phyloP scores from a whole-genome alignment of 2,329 filamentous ascomycete species.

The Cryphonectria parasitica region DNA sequence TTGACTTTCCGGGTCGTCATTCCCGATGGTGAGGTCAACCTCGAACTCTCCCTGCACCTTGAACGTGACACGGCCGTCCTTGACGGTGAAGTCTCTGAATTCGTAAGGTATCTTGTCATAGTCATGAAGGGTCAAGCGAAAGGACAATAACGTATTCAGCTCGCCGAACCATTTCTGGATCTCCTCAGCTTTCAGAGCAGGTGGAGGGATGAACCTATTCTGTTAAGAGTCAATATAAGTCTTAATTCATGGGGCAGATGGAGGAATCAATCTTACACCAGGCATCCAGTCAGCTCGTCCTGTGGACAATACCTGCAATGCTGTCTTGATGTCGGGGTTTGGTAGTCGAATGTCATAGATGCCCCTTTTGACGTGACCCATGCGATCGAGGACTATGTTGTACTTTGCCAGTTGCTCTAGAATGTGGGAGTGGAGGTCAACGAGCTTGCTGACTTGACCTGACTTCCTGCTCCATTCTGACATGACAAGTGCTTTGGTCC shows the following conservation, averaged over 20 bases:
- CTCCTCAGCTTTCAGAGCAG: constrained; percentile 70
- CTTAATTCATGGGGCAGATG: constrained; percentile 38
- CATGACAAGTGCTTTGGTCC: constrained; percentile 90
- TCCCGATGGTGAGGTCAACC: constrained; percentile 86
- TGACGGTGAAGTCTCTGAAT: constrained; percentile 77
- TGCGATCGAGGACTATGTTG: constrained; percentile 60
- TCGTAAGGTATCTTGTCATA: constrained; percentile 74
- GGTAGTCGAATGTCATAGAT: constrained; percentile 76
- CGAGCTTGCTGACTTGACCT: constrained; percentile 79
- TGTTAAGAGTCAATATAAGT: constrained; percentile 41
- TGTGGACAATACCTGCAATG: constrained; percentile 80
- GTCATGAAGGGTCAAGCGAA: constrained; percentile 85
- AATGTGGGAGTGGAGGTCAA: constrained; percentile 82
- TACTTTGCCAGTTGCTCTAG: constrained; percentile 65
- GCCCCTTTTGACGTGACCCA: constrained; percentile 74
- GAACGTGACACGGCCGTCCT: constrained; percentile 89
- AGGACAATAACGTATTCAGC: constrained; percentile 80
- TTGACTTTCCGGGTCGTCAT: constrained; percentile 80
- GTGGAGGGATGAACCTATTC: constrained; percentile 77
- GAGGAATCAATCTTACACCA: constrained; percentile 58
- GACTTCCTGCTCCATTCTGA: constrained; percentile 86
- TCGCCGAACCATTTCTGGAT: constrained; percentile 76
- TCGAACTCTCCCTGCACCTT: constrained; percentile 84
- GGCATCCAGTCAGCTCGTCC: constrained; percentile 80
- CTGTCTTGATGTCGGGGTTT: constrained; percentile 89